phyloP scores from a whole-genome alignment of 129 eudicot genomes.

The Mikania micrantha region DNA sequence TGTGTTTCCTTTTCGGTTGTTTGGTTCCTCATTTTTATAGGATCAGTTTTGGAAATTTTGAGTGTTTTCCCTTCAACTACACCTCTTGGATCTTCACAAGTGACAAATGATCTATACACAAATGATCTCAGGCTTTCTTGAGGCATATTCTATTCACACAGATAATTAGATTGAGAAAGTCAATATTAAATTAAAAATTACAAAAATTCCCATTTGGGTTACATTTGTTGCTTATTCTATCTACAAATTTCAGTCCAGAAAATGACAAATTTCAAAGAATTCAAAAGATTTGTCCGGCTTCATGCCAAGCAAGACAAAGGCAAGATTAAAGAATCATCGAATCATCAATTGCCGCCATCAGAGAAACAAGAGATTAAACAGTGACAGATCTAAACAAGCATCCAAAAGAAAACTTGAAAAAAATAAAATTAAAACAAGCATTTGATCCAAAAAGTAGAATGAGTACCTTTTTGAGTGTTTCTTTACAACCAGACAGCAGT shows the following conservation, averaged over 20 bases:
- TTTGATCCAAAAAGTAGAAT: constrained; percentile 6
- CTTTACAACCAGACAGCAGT: constrained; percentile 23
- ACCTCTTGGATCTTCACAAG: constrained; percentile 92
- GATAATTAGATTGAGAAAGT: constrained; percentile 30
- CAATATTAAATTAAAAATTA: constrained; percentile 25
- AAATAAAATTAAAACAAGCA: constrained; percentile 10
- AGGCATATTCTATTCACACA: constrained; percentile 68
- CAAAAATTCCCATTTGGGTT: constrained; percentile 16
- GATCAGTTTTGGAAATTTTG: constrained; percentile 39
- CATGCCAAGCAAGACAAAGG: constrained; percentile 23
- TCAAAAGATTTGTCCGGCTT: constrained; percentile 28
- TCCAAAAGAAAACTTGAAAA: constrained; percentile 14
- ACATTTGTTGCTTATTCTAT: constrained; percentile 16
- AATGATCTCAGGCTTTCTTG: constrained; percentile 69
- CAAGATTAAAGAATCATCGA: constrained; percentile 29
- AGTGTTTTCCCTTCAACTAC: constrained; percentile 60
- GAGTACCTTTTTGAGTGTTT: constrained; percentile 34
- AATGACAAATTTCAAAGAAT: constrained; percentile 25
- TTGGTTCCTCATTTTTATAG: constrained; percentile 30
- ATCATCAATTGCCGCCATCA: constrained; percentile 38
- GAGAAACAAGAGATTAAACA: constrained; percentile 15
- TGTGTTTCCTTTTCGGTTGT: constrained; percentile 21
- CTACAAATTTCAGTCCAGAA: constrained; percentile 1
- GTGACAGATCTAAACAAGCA: constrained; percentile 19
- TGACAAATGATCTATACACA: constrained; percentile 83